Evolutionary conservation across 1,284 basidiomycete species (phyloP).

Genomic region (Spongiforma sp.): DNA sequence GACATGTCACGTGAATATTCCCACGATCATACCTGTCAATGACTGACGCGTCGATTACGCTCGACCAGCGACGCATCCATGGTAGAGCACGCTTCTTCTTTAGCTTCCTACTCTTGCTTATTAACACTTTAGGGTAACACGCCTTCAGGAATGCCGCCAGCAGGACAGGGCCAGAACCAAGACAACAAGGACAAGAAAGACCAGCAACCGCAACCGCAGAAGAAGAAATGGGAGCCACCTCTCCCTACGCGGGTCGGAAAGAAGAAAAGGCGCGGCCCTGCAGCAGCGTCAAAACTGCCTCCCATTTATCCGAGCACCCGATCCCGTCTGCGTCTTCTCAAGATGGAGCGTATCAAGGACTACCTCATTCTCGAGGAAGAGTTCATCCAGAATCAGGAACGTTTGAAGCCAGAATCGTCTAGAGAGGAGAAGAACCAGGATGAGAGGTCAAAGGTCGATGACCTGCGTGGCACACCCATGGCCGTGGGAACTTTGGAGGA

Average conservation of each 20-base stretch:
- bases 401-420: constrained; percentile 80
- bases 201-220: constrained; percentile 64
- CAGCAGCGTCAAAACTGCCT: constrained; percentile 91
- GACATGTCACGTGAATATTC: constrained; percentile 26
- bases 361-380: constrained; percentile 98
- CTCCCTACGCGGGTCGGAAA: constrained; percentile 97
- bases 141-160: constrained; percentile 71
- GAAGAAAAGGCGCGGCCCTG: constrained; percentile 91
- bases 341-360: constrained; percentile 98
- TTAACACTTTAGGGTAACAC: constrained; percentile 72
- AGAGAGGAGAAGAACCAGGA: constrained; percentile 97
- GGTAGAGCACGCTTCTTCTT: constrained; percentile 17
- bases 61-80: constrained; percentile 19
- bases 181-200: constrained; percentile 66
- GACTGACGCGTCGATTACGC: constrained; percentile 63
- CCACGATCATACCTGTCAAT: constrained; percentile 29
- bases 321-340: constrained; percentile 95
- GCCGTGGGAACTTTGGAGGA: constrained; percentile 97
- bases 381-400: constrained; percentile 96
- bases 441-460: constrained; percentile 94
- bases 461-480: constrained; percentile 96
- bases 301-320: constrained; percentile 94
- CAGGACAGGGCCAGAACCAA: constrained; percentile 47
- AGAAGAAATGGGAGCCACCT: constrained; percentile 99
- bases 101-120: constrained; percentile 8